Conservation (phyloP, 371 early-diverging fungal species). For the Mucor irregularis region DNA sequence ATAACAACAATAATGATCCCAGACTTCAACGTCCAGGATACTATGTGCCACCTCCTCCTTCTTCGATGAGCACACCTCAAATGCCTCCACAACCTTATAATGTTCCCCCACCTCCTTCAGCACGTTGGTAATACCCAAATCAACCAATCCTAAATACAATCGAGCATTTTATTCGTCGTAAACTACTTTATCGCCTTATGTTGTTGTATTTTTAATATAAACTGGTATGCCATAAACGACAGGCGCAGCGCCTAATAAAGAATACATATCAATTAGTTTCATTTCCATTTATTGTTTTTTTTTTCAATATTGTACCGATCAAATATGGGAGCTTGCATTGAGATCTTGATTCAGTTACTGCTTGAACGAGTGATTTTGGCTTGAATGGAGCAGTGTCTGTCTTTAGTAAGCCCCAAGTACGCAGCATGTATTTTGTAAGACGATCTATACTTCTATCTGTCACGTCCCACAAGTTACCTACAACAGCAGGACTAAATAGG, state of each 20-base stretch:
- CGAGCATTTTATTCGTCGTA: neutral
- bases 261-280: neutral
- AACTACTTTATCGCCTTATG: neutral
- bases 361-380: no score
- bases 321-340: constrained; percentile 52
- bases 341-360: constrained; percentile 53
- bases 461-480: constrained; percentile 99
- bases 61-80: constrained; percentile 1
- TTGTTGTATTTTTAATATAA: constrained; percentile 37
- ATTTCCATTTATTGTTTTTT: neutral
- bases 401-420: constrained; percentile 68
- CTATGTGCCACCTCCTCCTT: constrained; percentile 13
- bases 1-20: neutral
- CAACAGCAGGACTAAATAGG: constrained; percentile 80
- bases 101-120: neutral
- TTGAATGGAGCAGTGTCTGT: no score
- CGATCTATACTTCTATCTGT: constrained; percentile 98
- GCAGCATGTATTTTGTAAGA: constrained; percentile 71
- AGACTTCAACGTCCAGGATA: neutral
- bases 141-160: neutral
- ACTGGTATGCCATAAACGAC: constrained; percentile 96
- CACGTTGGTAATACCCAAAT: neutral
- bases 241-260: constrained; percentile 71
- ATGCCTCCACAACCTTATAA: constrained; percentile 4
- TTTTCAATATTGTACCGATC: neutral